Conservation (phyloP, 202 grass and related monocot species). For the Thinopyrum obtusiflorum region DNA sequence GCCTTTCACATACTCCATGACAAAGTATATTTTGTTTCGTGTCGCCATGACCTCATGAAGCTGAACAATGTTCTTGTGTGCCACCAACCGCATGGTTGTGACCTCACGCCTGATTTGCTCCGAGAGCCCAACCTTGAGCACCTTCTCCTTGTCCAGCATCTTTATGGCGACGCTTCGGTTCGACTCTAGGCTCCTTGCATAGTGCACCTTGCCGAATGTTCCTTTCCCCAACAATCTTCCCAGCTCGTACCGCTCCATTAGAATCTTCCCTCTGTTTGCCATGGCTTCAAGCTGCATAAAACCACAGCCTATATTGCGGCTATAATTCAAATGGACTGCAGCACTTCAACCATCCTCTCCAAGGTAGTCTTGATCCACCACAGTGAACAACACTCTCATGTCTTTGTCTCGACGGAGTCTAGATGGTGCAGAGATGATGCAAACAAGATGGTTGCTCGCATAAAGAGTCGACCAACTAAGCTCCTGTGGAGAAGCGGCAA, state of each 20-base stretch:
- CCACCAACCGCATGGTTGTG: slow-evolving; percentile 69
- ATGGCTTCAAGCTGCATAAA: slow-evolving; percentile 17
- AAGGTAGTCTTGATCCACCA: slow-evolving; percentile 42
- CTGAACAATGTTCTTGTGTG: slow-evolving; percentile 73
- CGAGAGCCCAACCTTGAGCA: slow-evolving; percentile 55
- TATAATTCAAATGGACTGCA: slow-evolving; percentile 5
- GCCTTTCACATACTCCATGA: slow-evolving; percentile 84
- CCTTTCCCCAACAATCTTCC: slow-evolving; percentile 86
- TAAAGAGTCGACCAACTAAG: slow-evolving; percentile 28
- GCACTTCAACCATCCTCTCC: slow-evolving; percentile 61
- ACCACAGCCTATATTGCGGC: neutral
- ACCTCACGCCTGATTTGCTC: slow-evolving; percentile 91
- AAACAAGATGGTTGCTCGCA: slow-evolving; percentile 30
- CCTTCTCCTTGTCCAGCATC: slow-evolving; percentile 73
- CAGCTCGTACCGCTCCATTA: slow-evolving; percentile 71
- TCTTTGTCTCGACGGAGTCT: slow-evolving; percentile 32
- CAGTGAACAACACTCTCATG: slow-evolving; percentile 34
- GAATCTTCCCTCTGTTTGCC: slow-evolving; percentile 47
- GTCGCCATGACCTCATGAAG: slow-evolving; percentile 94
- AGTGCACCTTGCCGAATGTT: slow-evolving; percentile 83
- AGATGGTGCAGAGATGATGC: slow-evolving; percentile 26
- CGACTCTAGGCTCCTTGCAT: slow-evolving; percentile 57
- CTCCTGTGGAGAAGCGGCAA: neutral
- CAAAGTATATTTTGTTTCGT: slow-evolving; percentile 76
- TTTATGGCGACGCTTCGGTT: slow-evolving; percentile 78